A percentile compares a stretch with the other conserved stretches of the same genome.
These are phyloP conservation scores for Curvularia spicifera DNA, from an alignment of 2,329 filamentous ascomycete genomes.

Conservation along the genomic window DNA sequence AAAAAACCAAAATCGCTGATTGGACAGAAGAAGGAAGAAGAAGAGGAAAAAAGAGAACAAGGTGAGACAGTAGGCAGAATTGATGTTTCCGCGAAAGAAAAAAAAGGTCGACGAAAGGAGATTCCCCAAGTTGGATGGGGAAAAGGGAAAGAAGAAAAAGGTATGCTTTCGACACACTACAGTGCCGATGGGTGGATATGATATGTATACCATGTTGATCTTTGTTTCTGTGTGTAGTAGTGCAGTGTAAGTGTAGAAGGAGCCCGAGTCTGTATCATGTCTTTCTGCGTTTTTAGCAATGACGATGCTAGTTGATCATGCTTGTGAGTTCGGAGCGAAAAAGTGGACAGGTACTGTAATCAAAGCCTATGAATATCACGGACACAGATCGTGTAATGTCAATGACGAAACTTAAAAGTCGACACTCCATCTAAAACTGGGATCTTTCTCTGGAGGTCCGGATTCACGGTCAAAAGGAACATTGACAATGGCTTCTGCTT, in stretches of 20 bases:
- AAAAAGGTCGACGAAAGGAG: no score
- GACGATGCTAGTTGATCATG: no score
- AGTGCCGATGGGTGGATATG: background rate
- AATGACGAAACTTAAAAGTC: slow-evolving; percentile 44
- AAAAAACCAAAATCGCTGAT: background rate
- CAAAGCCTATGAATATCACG: no score
- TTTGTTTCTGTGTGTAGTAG: background rate
- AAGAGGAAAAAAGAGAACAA: no score
- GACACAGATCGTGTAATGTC: no score
- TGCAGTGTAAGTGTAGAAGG: no score
- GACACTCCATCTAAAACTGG: slow-evolving; percentile 51
- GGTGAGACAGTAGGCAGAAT: no score
- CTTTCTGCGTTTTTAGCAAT: no score
- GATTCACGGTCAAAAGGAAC: slow-evolving; percentile 45
- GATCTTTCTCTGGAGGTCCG: slow-evolving; percentile 45
- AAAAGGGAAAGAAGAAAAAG: background rate
- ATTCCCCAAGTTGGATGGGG: no score
- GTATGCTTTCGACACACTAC: background rate
- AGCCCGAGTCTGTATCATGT: no score
- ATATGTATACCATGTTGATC: background rate
- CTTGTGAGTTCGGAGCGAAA: no score
- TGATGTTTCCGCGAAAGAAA: no score
- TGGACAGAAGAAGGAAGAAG: background rate
- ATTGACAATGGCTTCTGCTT: slow-evolving; percentile 24
- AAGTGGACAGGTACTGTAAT: background rate